Conservation (phyloP, 1,139 yeast species). For the Petasospora rhodanensis region DNA sequence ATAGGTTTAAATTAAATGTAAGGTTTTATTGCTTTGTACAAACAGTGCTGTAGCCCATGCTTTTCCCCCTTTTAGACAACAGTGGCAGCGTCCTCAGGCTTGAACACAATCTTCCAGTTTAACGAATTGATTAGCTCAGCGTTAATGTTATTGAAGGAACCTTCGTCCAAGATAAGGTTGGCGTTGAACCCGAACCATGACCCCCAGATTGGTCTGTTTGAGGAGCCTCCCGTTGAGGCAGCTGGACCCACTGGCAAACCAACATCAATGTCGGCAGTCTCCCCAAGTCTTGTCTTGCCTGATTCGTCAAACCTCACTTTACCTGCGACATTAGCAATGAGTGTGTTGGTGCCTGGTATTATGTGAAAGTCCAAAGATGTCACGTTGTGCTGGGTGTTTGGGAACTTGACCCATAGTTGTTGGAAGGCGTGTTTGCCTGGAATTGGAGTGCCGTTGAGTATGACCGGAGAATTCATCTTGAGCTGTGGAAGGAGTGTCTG, state of each 20-base stretch:
- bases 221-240: neutral
- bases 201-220: constrained; percentile 46
- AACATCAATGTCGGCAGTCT: constrained; percentile 42
- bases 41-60: neutral
- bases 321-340: constrained; percentile 51
- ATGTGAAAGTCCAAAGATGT: constrained; percentile 63
- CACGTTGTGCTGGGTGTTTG: constrained; percentile 57
- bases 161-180: constrained; percentile 55
- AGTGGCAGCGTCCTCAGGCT: constrained; percentile 47
- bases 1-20: neutral
- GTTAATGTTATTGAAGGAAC: constrained; percentile 33
- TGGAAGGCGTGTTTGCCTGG: constrained; percentile 58
- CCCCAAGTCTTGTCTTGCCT: constrained; percentile 61
- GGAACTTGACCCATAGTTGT: constrained; percentile 59
- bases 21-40: too few relatives aligned
- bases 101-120: constrained; percentile 62
- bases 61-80: constrained; percentile 3
- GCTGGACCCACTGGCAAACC: constrained; percentile 5
- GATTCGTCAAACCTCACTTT: constrained; percentile 74
- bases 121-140: constrained; percentile 46
- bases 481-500: constrained; percentile 46
- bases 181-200: constrained; percentile 65
- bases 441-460: constrained; percentile 64
- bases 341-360: constrained; percentile 63
- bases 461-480: constrained; percentile 43